Conservation (phyloP, 2,329 filamentous ascomycete genomes). For the Byssothecium circinans region DNA sequence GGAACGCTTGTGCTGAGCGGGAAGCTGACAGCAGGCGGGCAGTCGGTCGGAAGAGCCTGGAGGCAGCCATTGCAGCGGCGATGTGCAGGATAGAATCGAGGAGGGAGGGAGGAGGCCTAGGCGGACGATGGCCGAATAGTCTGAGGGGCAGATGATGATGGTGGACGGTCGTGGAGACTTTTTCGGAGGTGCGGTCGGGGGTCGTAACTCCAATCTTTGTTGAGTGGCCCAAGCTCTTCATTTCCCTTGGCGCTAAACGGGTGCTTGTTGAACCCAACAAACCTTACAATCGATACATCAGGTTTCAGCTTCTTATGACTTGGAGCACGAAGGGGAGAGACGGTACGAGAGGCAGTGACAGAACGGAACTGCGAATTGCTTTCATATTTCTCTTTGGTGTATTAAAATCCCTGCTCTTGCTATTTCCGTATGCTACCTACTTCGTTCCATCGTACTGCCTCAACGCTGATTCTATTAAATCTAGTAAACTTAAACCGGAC, state of each 20-base stretch:
- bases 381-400: too few species aligned
- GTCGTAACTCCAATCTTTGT: background rate
- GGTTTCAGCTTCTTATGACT: too few species aligned
- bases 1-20: conserved; percentile 53
- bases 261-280: background rate
- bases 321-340: too few species aligned
- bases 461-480: conserved; percentile 1
- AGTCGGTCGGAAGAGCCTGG: conserved; percentile 66
- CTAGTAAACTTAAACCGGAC: conserved; percentile 2
- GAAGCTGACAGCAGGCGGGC: conserved; percentile 63
- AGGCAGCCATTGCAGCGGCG: conserved; percentile 55
- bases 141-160: conserved; percentile 25
- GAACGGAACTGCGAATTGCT: too few species aligned
- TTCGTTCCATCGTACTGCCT: background rate
- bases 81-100: conserved; percentile 10
- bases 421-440: too few species aligned
- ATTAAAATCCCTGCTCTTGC: too few species aligned
- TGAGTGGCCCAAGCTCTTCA: background rate
- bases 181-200: conserved; percentile 10
- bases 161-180: conserved; percentile 23
- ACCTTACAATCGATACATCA: too few species aligned
- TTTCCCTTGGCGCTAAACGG: background rate
- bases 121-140: conserved; percentile 30
- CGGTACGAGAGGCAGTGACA: too few species aligned
- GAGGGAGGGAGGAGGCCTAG: conserved; percentile 24